Percentiles rank a stretch among this genome's conserved stretches.
phyloP scores from a whole-genome alignment of 768 basidiomycete species.

The Hericium rajendrae region DNA sequence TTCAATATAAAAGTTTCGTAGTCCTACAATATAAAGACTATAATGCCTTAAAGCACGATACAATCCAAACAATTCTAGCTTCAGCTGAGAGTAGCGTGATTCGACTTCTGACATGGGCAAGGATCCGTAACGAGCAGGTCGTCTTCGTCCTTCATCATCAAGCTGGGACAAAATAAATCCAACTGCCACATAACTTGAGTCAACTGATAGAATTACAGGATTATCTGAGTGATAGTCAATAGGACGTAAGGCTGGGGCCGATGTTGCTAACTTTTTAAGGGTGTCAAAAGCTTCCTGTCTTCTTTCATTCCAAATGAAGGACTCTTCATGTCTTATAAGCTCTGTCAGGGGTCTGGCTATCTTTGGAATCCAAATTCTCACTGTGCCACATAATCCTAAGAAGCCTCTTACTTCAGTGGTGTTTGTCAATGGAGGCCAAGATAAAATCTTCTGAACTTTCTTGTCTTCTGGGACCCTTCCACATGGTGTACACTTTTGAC shows the following conservation, averaged over 20 bases:
- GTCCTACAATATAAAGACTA: slow-evolving; percentile 19
- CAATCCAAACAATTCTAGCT: slow-evolving; percentile 20
- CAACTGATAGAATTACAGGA: slow-evolving; percentile 16
- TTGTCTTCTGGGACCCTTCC: slow-evolving; percentile 22
- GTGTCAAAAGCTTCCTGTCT: neutral
- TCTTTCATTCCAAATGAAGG: neutral
- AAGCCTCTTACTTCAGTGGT: slow-evolving; percentile 18
- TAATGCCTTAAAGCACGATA: slow-evolving; percentile 8
- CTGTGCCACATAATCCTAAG: slow-evolving; percentile 15
- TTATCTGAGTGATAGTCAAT: slow-evolving; percentile 12
- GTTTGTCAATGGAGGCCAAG: slow-evolving; percentile 14
- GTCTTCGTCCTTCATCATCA: slow-evolving; percentile 9
- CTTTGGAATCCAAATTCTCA: slow-evolving; percentile 14
- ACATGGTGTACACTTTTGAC: slow-evolving; percentile 28
- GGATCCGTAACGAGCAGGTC: slow-evolving; percentile 28
- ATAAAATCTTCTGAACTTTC: slow-evolving; percentile 17
- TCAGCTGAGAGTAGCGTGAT: slow-evolving; percentile 18
- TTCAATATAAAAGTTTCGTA: slow-evolving; percentile 10
- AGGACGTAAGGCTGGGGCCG: neutral
- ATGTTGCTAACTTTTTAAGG: neutral
- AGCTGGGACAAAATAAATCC: slow-evolving; percentile 22
- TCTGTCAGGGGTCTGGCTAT: slow-evolving; percentile 11
- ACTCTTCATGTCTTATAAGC: slow-evolving; percentile 14
- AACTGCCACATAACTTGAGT: slow-evolving; percentile 17
- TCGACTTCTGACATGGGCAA: slow-evolving; percentile 26